A percentile compares a stretch with the other conserved stretches of the same genome.
phyloP scores from a whole-genome alignment of 2,329 filamentous ascomycete species.

The Endocalyx cinctus region DNA sequence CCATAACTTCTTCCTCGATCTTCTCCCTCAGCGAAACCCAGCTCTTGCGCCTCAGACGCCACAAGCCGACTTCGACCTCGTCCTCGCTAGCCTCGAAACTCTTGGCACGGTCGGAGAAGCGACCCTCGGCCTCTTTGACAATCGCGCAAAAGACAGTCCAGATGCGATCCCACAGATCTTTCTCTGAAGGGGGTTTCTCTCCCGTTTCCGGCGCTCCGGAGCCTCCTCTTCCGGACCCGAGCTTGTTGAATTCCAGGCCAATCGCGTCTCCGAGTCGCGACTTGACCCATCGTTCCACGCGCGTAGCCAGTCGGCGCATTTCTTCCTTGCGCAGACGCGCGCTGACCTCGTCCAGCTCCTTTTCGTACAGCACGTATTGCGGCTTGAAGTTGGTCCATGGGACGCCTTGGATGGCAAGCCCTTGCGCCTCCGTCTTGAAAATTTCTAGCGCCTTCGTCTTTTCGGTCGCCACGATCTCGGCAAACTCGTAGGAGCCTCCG shows the following conservation, averaged over 20 bases:
- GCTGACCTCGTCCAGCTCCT: constrained; percentile 88
- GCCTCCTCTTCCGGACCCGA: constrained; percentile 82
- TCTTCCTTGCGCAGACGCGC: constrained; percentile 84
- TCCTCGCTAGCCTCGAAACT: constrained; percentile 90
- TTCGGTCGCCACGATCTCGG: constrained; percentile 82
- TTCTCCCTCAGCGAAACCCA: constrained; percentile 87
- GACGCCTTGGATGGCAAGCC: constrained; percentile 71
- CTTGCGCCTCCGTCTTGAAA: constrained; percentile 72
- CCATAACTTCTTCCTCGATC: constrained; percentile 96
- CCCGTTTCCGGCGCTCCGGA: constrained; percentile 74
- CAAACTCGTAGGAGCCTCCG: constrained; percentile 87
- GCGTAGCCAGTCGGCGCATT: constrained; percentile 85
- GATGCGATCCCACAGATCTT: constrained; percentile 91
- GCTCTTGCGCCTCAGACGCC: constrained; percentile 87
- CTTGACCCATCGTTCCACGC: constrained; percentile 91
- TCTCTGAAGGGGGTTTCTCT: constrained; percentile 69
- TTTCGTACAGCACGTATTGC: constrained; percentile 75
- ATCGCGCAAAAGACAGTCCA: constrained; percentile 82
- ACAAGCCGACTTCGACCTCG: constrained; percentile 88
- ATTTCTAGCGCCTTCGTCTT: constrained; percentile 70
- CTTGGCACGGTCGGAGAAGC: constrained; percentile 83
- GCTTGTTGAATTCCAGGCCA: constrained; percentile 91
- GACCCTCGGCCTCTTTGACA: constrained; percentile 76
- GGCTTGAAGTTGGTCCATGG: constrained; percentile 84
- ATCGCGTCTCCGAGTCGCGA: constrained; percentile 82